phyloP scores from a whole-genome alignment of 2,329 filamentous ascomycete genomes.

The Akanthomyces lecanii region DNA sequence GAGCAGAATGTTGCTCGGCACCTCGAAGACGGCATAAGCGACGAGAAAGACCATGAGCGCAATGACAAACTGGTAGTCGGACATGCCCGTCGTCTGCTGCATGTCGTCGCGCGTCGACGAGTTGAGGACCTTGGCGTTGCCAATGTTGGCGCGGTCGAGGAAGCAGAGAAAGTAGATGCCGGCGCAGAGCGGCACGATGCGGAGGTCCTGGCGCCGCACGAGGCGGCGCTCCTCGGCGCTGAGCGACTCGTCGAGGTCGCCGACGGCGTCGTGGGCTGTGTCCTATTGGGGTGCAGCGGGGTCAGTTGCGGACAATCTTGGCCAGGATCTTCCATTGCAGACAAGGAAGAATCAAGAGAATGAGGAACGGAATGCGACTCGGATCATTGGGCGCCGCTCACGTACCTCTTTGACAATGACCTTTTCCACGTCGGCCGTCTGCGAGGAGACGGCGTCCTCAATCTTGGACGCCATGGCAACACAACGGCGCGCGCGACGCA shows the following conservation, averaged over 20 bases:
- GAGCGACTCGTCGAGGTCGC: neutral
- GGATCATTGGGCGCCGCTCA: neutral
- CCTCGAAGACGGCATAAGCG: constrained; percentile 57
- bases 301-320: neutral
- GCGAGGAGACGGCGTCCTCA: constrained; percentile 6
- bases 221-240: constrained; percentile 34
- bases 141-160: constrained; percentile 65
- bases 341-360: too few species aligned
- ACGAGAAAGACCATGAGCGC: constrained; percentile 59
- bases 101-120: constrained; percentile 56
- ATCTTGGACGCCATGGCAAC: constrained; percentile 11
- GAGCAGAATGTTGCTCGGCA: constrained; percentile 63
- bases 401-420: constrained; percentile 11
- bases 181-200: constrained; percentile 60
- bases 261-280: neutral
- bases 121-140: constrained; percentile 65
- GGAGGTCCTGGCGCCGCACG: constrained; percentile 56
- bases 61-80: constrained; percentile 55
- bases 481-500: neutral
- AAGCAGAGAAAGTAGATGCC: constrained; percentile 64
- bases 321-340: too few species aligned
- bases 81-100: constrained; percentile 58
- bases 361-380: neutral
- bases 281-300: neutral
- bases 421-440: constrained; percentile 4